Percentiles rank a stretch among this genome's conserved stretches.
These are phyloP conservation scores for Didymella lethalis DNA, from an alignment of 2,329 filamentous ascomycete genomes.

Conservation along the genomic window DNA sequence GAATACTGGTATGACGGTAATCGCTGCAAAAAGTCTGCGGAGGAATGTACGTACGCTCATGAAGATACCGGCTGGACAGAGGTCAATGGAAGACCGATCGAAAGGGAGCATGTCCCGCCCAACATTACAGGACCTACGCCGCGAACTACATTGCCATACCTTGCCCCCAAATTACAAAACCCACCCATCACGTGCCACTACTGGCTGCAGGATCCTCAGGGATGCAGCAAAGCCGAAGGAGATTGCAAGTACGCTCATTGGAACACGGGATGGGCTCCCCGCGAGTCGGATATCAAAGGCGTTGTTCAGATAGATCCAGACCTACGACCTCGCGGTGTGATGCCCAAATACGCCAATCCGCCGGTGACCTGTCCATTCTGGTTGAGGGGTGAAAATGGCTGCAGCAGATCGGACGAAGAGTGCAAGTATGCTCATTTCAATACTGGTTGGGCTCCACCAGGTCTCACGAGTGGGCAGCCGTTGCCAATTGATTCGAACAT, in stretches of 20 bases:
- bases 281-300: neutral
- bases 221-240: conserved; percentile 24
- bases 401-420: conserved; percentile 26
- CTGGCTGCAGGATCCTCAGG: conserved; percentile 26
- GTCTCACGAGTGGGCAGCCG: neutral
- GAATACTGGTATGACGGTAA: conserved; percentile 31
- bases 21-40: conserved; percentile 30
- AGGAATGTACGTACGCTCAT: conserved; percentile 41
- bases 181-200: conserved; percentile 32
- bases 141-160: neutral
- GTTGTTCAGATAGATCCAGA: conserved; percentile 24
- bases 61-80: conserved; percentile 39
- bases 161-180: conserved; percentile 19
- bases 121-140: neutral
- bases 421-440: conserved; percentile 38
- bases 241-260: conserved; percentile 32
- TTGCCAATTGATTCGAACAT: neutral
- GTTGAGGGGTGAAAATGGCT: conserved; percentile 22
- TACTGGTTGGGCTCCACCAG: conserved; percentile 29
- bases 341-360: conserved; percentile 8
- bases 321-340: neutral
- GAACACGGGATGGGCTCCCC: conserved; percentile 32
- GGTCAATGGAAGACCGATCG: neutral
- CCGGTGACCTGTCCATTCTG: conserved; percentile 30
- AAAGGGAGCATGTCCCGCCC: neutral